phyloP scores from a whole-genome alignment of 192 early-diverging fungal genomes.

The Mortierella alpina region DNA sequence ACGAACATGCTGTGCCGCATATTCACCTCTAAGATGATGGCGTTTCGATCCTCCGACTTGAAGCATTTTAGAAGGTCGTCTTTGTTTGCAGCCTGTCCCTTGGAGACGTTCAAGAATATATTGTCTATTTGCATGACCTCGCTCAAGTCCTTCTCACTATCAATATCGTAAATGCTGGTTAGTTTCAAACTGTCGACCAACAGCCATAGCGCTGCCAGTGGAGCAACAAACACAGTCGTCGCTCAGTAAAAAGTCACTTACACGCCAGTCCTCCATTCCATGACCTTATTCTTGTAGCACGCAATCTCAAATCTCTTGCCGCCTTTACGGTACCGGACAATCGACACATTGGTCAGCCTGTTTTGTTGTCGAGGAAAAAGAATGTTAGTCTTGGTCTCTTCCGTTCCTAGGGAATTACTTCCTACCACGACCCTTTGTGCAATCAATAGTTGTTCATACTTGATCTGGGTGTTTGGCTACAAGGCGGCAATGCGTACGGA shows the following conservation, averaged over 20 bases:
- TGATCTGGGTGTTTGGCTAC: conserved; percentile 58
- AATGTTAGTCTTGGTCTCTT: not conserved
- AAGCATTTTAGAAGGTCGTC: conserved; percentile 91
- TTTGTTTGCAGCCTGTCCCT: conserved; percentile 92
- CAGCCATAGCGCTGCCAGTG: not conserved
- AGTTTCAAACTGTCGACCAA: not conserved
- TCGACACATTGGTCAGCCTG: conserved; percentile 94
- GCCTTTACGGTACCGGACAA: conserved; percentile 95
- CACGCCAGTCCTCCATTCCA: conserved; percentile 94
- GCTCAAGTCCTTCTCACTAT: conserved; percentile 94
- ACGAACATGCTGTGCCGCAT: not conserved
- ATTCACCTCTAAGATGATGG: conserved; percentile 77
- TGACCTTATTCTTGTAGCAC: conserved; percentile 99
- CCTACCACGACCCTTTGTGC: not conserved
- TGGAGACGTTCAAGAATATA: conserved; percentile 96
- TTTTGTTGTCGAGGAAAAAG: not conserved
- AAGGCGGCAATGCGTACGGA: conserved; percentile 30
- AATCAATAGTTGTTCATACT: conserved; percentile 28
- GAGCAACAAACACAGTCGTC: not conserved
- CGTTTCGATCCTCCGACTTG: conserved; percentile 84
- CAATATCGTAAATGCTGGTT: not conserved
- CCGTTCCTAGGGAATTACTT: not conserved
- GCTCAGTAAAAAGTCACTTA: conserved; percentile 53
- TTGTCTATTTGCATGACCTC: conserved; percentile 96
- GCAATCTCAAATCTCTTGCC: conserved; percentile 99